Base-by-base conservation (phyloP, 73 alveolate genomes). In the Urostyla sp. region DNA sequence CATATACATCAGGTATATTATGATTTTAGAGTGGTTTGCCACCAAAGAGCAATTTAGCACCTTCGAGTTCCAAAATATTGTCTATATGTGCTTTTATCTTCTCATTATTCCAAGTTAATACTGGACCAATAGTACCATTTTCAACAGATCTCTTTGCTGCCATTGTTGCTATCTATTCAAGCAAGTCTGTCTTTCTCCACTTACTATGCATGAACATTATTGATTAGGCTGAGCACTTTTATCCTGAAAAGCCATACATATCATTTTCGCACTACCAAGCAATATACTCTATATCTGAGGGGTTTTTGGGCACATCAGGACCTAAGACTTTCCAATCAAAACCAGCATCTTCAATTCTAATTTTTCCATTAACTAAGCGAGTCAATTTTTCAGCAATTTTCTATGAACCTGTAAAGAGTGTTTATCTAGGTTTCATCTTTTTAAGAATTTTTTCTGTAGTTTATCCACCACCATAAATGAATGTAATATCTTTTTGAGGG, bases 281-380 rank as follows among this genome's bases (percentile, higher is more conserved):
- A 56, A 91, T 95, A 58, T 89, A 89, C 32, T 89, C 97, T 24
- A 74, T 40, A 58, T 85, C 94, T 1, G 72, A 35, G 13, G 43
- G 74, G 53, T 15, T 30, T 20, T 48, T 49, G 32, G 94, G 79
- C 0, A 83, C 93, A 88, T 92, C 99, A 11, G 99, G 99, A 32
- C 99, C 99, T 49, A 94, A 73, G 35, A 94, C 74, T 72, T 94
- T 94, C 99, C 99, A 95, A 80, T 95, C 99, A 77, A 89, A 95
- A 23, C 99, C 99, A 0, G 98, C 97, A 57, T 95, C 99, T 78
- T 95, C 99, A 54, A 91, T 51, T 87, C 90, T 93, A 30, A 95
- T 91, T 72, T 91, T 85, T 13, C 96, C 97, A 2, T 57, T 43
- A 43, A 76, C 50, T 34, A 37, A 46, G 45, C 75, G 50, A 1